These are phyloP conservation scores for Cyanidiococcus yangmingshanensis DNA, from an alignment of 23 red algal genomes.

Conservation along the genomic window DNA sequence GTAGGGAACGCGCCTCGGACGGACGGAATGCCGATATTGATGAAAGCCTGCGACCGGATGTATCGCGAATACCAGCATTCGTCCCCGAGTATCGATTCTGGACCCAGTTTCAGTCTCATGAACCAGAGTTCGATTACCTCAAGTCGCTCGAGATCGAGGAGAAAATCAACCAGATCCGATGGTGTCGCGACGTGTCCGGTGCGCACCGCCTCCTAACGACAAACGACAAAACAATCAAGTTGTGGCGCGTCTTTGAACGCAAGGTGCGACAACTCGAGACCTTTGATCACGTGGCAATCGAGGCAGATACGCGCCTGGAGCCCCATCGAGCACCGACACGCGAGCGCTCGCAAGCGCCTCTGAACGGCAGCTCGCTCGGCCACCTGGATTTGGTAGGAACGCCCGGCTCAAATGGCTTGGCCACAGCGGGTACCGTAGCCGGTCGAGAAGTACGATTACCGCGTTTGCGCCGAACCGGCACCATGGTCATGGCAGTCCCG, in stretches of 20 bases:
- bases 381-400: neutral
- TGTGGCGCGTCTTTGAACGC: slow-evolving; percentile 67
- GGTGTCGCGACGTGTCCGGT: slow-evolving; percentile 45
- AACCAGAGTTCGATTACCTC: slow-evolving; percentile 94
- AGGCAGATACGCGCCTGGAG: neutral
- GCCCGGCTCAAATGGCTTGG: neutral
- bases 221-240: slow-evolving; percentile 98
- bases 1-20: neutral
- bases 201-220: slow-evolving; percentile 64
- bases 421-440: neutral
- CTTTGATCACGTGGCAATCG: neutral
- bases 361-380: neutral
- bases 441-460: neutral
- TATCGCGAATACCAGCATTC: neutral
- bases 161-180: slow-evolving; percentile 94
- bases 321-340: neutral
- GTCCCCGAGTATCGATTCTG: slow-evolving; percentile 69
- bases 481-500: slow-evolving; percentile 47
- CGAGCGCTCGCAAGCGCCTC: neutral
- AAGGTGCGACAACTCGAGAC: slow-evolving; percentile 23
- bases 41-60: neutral
- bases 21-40: neutral
- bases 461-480: slow-evolving; percentile 10
- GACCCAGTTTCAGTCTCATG: slow-evolving; percentile 95
- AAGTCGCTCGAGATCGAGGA: slow-evolving; percentile 98